Base-by-base conservation (phyloP, 768 basidiomycete genomes). In the Agaricus bisporus region DNA sequence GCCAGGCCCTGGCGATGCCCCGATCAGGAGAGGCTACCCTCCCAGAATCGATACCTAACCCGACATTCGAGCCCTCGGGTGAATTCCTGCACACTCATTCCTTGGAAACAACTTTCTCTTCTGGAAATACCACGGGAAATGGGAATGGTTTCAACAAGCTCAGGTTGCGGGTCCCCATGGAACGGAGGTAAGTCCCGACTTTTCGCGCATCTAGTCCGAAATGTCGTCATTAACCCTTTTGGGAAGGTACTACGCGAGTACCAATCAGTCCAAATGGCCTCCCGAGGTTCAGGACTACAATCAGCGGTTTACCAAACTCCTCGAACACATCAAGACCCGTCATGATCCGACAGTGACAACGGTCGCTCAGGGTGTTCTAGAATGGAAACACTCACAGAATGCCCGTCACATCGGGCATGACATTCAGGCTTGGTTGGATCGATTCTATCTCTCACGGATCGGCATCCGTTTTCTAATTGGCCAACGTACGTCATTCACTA, bases 291-390 rank as follows among this genome's bases (percentile, higher is more conserved):
- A 85, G 60, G 93, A 95, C 60, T 97, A 92, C 73, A 98, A 98
- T 68, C 81, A 82, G 22, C 77, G 82, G 7, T 98, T 99, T 73
- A 99, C 97, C 4, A 86, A 85, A 59, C 68, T 83, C 35, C 77
- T 98, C 8, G 87, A 95, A 43, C 73, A 82, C 20, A 95, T 99
- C 76, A 99, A 99, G 73, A 82, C 78, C 53, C 78, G 97, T 10
- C 97, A 99, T 69, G 95, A 98, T 64, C 95, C 95, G 0, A 98
- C 97, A 0, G 97, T 98, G 7, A 95, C 95, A 5, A 97, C 95
- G 7, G 90, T 98, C 53, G 93, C 91, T 0, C 94, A 95, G 68
- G 95, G 95, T 45, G 89, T 99, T 4, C 74, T 98, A 55, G 95
- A 99, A 66, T 98, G 94, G 94, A 98, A 98, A 66, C 78, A 83